Percentiles rank a stretch among this genome's conserved stretches.
phyloP scores from a whole-genome alignment of 345 rosid species.

The Hibiscus mutabilis region DNA sequence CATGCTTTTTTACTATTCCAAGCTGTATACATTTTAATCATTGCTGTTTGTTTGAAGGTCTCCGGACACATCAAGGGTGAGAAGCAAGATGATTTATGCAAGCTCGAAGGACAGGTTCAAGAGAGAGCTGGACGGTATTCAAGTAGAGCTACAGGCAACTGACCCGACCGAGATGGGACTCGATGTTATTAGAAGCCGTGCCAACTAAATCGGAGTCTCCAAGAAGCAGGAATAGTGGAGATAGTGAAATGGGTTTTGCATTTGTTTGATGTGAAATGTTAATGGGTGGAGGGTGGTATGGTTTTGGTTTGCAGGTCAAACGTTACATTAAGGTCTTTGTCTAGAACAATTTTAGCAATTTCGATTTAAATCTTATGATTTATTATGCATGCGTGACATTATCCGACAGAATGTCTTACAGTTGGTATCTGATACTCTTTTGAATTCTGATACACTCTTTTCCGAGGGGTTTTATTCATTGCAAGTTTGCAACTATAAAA shows the following conservation, averaged over 20 bases:
- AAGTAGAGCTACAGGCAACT: slow-evolving; percentile 56
- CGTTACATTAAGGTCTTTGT: slow-evolving; percentile 22
- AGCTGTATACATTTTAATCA: neutral
- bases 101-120: slow-evolving; percentile 2
- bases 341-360: slow-evolving; percentile 16
- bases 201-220: neutral
- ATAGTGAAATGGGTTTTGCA: neutral
- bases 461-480: too few species aligned
- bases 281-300: slow-evolving; percentile 26
- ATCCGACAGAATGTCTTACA: too few species aligned
- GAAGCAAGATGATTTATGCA: slow-evolving; percentile 68
- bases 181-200: slow-evolving; percentile 35
- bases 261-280: slow-evolving; percentile 18
- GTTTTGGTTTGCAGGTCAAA: slow-evolving; percentile 9
- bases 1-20: neutral
- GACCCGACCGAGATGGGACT: slow-evolving; percentile 63
- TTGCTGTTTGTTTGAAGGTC: slow-evolving; percentile 30
- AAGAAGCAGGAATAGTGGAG: neutral
- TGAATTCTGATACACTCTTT: too few species aligned
- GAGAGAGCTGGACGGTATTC: slow-evolving; percentile 64
- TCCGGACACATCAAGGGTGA: slow-evolving; percentile 48
- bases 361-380: slow-evolving; percentile 14
- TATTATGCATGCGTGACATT: slow-evolving; percentile 8
- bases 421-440: too few species aligned
- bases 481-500: too few species aligned